Conservation (phyloP, 352 stramenopile genomes). For the Globisporangium spiculum region DNA sequence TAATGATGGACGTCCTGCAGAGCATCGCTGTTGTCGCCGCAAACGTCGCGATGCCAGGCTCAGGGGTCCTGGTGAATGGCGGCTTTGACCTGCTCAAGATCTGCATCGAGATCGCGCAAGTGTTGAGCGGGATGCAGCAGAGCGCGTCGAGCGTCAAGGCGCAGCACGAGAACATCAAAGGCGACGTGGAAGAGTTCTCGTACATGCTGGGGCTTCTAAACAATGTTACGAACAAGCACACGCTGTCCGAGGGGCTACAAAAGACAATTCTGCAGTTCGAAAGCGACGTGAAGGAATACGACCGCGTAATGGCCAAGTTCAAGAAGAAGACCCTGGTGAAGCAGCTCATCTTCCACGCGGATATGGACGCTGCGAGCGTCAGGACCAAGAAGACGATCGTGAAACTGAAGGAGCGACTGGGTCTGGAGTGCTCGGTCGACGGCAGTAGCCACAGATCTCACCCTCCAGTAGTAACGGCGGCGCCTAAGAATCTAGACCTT, state of each 20-base stretch:
- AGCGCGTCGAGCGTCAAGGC: not conserved
- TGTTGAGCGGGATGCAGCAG: too few species aligned
- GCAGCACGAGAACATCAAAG: not conserved
- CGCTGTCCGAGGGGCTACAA: not conserved
- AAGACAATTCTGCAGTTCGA: not conserved
- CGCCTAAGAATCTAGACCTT: not conserved
- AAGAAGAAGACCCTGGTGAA: not conserved
- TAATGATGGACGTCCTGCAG: slow-evolving; percentile 4
- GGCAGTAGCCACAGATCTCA: not conserved
- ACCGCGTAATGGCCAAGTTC: not conserved
- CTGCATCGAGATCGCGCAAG: too few species aligned
- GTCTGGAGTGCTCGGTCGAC: not conserved
- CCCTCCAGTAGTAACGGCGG: too few species aligned
- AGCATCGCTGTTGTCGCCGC: not conserved
- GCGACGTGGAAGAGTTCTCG: not conserved
- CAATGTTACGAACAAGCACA: too few species aligned
- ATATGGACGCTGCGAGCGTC: not conserved
- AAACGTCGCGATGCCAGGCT: not conserved
- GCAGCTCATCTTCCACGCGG: not conserved
- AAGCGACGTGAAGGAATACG: not conserved
- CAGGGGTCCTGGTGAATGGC: not conserved
- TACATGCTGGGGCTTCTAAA: not conserved
- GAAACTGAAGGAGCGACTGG: not conserved
- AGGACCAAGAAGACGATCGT: not conserved
- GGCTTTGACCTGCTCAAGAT: not conserved